Base-by-base conservation (phyloP, 352 stramenopile species). In the Globisporangium uncinulatum region DNA sequence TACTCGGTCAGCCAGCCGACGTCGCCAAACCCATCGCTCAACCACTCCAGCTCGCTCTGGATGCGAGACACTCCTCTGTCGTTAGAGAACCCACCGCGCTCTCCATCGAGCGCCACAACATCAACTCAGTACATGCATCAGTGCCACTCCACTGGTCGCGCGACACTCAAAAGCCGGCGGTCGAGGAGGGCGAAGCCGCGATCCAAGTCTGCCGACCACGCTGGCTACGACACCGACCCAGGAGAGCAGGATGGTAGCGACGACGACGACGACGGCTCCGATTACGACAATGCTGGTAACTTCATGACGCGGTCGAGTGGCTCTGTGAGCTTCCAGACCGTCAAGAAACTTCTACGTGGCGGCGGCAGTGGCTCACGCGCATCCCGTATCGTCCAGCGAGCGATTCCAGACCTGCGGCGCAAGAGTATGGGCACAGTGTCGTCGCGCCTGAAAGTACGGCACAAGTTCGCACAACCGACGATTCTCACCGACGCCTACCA, bases 401-500 rank as follows among this genome's bases (percentile, higher is more conserved):
- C 63, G 4, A 55, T 59, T 34, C 64, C 71, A 0, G 62, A 81
- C 3, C 54, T 56, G 13, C 71, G 72, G 13, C 69, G 54, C 53
- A 79, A 82, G 50, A 86, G 71, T 50, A 76, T 77, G 65, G 76
- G 79, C 34, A 86, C 74, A 0, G 70, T 89, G 19, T 89, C 76
- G 4, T 89, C 79, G 6, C 74, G 76, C 0, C 63, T 86, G 52
- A 89, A 89, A 69, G 55, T 70, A 1, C 79, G 80, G 8, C 66
- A 86, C 49, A 89, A 89, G 51, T 89, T 89, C 48, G 62, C 73
- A 24, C 67, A 70, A 0, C 76, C 76, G 7, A 84, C 79, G 15
- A 82, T 89, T 53, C 67, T 79, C 65, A 89, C 79, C 0, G 79
- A 89, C 52, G 79, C 79, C 46, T 83, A 77, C 56, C 68, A 86